Base-by-base conservation (phyloP, 345 rosid species). In the Gossypium sturtianum region DNA sequence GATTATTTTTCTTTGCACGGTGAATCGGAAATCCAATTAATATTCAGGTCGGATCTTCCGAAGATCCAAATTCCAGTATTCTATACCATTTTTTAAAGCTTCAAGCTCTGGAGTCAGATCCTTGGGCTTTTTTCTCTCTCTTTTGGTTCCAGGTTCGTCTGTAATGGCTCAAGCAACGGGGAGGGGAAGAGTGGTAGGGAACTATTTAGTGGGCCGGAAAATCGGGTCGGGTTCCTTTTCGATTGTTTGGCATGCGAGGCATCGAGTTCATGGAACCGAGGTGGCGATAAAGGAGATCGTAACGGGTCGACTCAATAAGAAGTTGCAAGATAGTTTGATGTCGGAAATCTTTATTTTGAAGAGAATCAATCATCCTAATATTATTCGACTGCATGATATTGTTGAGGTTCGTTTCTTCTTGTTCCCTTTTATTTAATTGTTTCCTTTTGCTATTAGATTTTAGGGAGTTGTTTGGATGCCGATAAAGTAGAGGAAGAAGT, bases 211-310 rank as follows among this genome's bases (percentile, higher is more conserved):
- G 34, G 92, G 97, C 27, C 73, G 83, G 41, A 88, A 90, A 84
- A 91, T 95, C 82, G 99, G 99, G 73, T 95, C 94, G 66, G 97
- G 99, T 80, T 95, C 99, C 27, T 95, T 93, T 88, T 95, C 99
- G 2, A 89, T 85, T n/a, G 98, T 95, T 9, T 95, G 94, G 90
- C 94, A 89, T 34, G 99, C 93, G 34, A 83, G 90, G 80, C 99
- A 95, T 83, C 86, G 91, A 27, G 87, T 87, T 72, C 93, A 93
- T 61, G 98, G 97, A 62, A 91, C 93, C 57, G 91, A 87, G 71
- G 99, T 95, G 53, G 99, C 98, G 70, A 95, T 95, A 58, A 95
- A 95, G 83, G 97, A 95, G 92, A 95, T 95, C 79, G 88, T 74
- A 16, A 86, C 78, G 74, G 71, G 80, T 2, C 79, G 91, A 22